Evolutionary conservation across 148 eudicot species (phyloP), one percentile per base, ranked within the genome.

Genomic region (Amaranthus palmeri): DNA sequence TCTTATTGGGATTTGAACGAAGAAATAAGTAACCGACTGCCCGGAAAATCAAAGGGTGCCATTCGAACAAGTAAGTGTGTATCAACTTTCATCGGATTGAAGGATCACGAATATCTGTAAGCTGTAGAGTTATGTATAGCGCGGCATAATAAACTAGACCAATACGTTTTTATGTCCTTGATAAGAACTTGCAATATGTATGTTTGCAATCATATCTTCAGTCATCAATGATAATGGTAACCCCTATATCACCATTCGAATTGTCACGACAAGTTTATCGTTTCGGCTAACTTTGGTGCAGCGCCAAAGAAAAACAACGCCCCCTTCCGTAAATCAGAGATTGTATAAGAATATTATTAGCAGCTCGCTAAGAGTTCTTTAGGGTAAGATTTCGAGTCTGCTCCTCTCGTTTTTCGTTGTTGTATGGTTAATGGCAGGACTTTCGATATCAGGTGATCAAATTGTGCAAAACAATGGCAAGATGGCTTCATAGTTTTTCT

Each of bases 1-100:
- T 44, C 90, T 92, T 47, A 76, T 89, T 43, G 90, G 90, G 45
- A 81, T 88, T 73, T 92, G 81, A 87, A 69, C 44, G 50, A 55
- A 42, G 75, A 56, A 65, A 56, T 8, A 44, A 7, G 18, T 18
- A 67, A 51, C n/a, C 47, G 54, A 46, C 52, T 13, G 61, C 80
- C 54, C 46, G 44, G 47, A 46, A 52, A 71, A n/a, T 67, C 52
- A 40, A 17, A 36, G 46, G 40, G 46, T 10, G 46, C 46, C 36
- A 10, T 11, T 41, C 7, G n/a, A 6, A 61, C 25, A 52, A 8
- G 14, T 7, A 36, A 48, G 54, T 10, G 12, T 49, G 54, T 14
- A 66, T 25, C 36, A 25, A 25, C 36, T 25, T 25, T 11, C 0
- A 6, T 44, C 46, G 10, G 18, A 18, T 40, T 49, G 40, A 18